phyloP scores from a whole-genome alignment of 257 asterid genomes.

The Vinca minor region DNA sequence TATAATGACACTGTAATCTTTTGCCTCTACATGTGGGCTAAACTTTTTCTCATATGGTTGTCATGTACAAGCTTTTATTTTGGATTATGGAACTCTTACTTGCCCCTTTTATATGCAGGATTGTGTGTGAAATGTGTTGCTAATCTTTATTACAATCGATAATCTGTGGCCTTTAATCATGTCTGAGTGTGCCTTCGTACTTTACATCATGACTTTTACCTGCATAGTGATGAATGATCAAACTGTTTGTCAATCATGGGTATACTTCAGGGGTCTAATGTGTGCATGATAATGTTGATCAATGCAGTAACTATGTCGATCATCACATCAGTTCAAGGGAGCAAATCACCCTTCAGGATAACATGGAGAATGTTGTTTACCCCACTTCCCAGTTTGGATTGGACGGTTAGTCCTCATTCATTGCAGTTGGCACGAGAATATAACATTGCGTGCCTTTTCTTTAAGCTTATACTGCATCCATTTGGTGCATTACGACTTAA shows the following conservation, averaged over 20 bases:
- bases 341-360: slow-evolving; percentile 95
- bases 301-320: slow-evolving; percentile 85
- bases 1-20: neutral
- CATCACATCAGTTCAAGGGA: slow-evolving; percentile 97
- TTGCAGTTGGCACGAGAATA: neutral
- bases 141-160: neutral
- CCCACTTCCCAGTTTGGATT: slow-evolving; percentile 90
- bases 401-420: slow-evolving; percentile 63
- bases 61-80: neutral
- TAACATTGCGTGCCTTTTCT: neutral
- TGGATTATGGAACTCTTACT: neutral
- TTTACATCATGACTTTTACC: neutral
- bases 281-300: slow-evolving; percentile 14
- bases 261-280: slow-evolving; percentile 11
- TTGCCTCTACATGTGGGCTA: neutral
- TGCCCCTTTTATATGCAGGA: neutral
- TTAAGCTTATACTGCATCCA: neutral
- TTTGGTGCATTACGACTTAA: neutral
- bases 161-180: neutral
- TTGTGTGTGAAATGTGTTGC: neutral
- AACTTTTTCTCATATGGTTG: neutral
- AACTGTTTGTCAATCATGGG: neutral
- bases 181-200: neutral
- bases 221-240: neutral
- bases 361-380: slow-evolving; percentile 68